phyloP scores from a whole-genome alignment of 208 protist genomes.

The Wallacemonas sp. region DNA sequence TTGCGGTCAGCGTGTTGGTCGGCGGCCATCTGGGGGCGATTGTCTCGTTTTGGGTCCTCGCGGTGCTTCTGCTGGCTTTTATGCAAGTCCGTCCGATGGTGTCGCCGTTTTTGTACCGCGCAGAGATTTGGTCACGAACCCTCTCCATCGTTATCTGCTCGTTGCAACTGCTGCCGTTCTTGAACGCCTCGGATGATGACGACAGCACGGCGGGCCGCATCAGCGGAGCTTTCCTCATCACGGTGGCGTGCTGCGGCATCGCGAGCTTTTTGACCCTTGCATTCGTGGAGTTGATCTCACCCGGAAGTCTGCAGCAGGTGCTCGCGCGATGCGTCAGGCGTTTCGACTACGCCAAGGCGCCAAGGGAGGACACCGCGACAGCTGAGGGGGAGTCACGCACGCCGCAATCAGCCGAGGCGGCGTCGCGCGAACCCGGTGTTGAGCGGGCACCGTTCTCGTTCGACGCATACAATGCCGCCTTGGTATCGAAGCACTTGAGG shows the following conservation, averaged over 20 bases:
- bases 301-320: not conserved
- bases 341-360: constrained; percentile 12
- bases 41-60: constrained; percentile 11
- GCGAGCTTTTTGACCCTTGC: constrained; percentile 15
- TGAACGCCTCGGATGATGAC: constrained; percentile 8
- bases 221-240: constrained; percentile 27
- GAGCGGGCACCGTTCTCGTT: constrained; percentile 14
- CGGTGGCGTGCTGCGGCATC: constrained; percentile 18
- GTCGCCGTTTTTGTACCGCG: constrained; percentile 22
- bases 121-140: constrained; percentile 19
- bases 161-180: constrained; percentile 37
- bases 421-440: not conserved
- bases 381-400: not conserved
- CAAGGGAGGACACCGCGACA: not conserved
- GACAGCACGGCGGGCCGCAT: not conserved
- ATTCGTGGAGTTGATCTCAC: constrained; percentile 16
- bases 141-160: constrained; percentile 18
- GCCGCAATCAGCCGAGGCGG: too few relatives aligned
- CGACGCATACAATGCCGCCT: constrained; percentile 12
- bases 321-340: not conserved
- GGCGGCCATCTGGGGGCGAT: not conserved
- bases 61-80: constrained; percentile 18
- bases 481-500: constrained; percentile 2
- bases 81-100: constrained; percentile 24
- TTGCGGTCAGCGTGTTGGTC: not conserved